Evolutionary conservation across 768 basidiomycete genomes (phyloP), one percentile per base, ranked within the genome.

Genomic region (Phylloporus sp.): DNA sequence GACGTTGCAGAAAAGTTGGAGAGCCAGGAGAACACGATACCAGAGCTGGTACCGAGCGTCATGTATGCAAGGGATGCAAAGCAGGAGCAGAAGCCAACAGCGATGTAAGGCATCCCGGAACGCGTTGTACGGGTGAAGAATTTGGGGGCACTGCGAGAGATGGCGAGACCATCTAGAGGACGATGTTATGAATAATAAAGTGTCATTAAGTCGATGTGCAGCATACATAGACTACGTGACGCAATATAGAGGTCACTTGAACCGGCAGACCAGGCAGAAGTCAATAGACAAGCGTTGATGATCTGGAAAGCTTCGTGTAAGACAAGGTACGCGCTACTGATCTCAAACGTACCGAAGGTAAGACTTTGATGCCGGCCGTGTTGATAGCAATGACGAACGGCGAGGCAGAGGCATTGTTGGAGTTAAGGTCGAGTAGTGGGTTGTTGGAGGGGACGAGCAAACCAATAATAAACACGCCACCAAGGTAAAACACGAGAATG

Each of bases 371-470:
- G 11, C 82, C 84, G 7, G 82, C 80, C 22, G 62, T 59, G n/a
- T 66, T 63, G 52, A 77, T 75, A 5, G 80, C 83, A 40, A 84
- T 80, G 52, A 84, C 82, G 63, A 81, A 83, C 3, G 82, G 76
- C 41, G 77, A 76, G 8, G 72, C 73, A 12, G 75, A 69, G 28
- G 79, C 78, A 32, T 73, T 75, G 35, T 47, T 53, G 13, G 65
- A 64, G 29, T 63, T 63, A 18, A 78, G 60, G 51, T 70, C 57
- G 22, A 81, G 73, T 12, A 69, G 56, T 9, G 67, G 57, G 56
- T 79, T 69, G 65, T 73, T 75, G 36, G 76, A 79, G 13, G 76
- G 73, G 15, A 80, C 77, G 51, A 81, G 72, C n/a, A 82, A 59
- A 28, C 76, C 76, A 42, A 80, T 76, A 41, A 79, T 56, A 60